A percentile compares a stretch with the other conserved stretches of the same genome.
phyloP scores from a whole-genome alignment of 345 rosid species.

The Acer negundo region DNA sequence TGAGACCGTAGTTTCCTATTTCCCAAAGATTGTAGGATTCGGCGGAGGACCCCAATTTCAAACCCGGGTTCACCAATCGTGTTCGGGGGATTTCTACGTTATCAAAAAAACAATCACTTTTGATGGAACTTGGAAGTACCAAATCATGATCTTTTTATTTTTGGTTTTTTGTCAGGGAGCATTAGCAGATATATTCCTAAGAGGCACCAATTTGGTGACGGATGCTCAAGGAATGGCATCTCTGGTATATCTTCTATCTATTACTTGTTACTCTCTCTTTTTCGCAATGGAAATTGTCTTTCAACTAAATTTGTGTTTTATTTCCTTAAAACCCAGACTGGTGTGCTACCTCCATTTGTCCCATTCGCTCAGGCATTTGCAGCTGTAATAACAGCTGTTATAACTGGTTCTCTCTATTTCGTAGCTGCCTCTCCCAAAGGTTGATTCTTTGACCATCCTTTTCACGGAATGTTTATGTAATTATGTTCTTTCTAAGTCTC shows the following conservation, averaged over 20 bases:
- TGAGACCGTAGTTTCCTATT: too few relatives aligned
- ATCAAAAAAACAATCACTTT: not conserved
- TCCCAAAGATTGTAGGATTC: too few relatives aligned
- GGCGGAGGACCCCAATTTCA: too few relatives aligned
- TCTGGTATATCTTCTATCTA: conserved; percentile 49
- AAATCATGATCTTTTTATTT: not conserved
- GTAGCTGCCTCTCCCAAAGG: conserved; percentile 95
- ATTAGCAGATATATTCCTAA: conserved; percentile 78
- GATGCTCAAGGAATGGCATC: conserved; percentile 84
- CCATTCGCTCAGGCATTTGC: conserved; percentile 99
- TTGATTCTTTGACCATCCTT: conserved; percentile 15
- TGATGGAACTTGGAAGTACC: conserved; percentile 9
- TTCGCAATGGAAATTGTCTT: not conserved
- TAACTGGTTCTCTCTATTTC: conserved; percentile 88
- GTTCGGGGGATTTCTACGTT: too few relatives aligned
- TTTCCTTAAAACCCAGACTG: conserved; percentile 50
- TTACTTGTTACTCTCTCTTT: not conserved
- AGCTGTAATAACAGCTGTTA: conserved; percentile 87
- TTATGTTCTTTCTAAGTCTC: not conserved
- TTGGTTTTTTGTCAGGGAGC: conserved; percentile 59
- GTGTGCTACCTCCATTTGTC: conserved; percentile 88
- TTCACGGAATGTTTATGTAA: not conserved
- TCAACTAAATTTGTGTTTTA: conserved; percentile 12
- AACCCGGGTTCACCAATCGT: too few relatives aligned
- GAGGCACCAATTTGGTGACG: conserved; percentile 65